Base-by-base conservation (phyloP, 176 grass and related monocot genomes). In the Avena eriantha region DNA sequence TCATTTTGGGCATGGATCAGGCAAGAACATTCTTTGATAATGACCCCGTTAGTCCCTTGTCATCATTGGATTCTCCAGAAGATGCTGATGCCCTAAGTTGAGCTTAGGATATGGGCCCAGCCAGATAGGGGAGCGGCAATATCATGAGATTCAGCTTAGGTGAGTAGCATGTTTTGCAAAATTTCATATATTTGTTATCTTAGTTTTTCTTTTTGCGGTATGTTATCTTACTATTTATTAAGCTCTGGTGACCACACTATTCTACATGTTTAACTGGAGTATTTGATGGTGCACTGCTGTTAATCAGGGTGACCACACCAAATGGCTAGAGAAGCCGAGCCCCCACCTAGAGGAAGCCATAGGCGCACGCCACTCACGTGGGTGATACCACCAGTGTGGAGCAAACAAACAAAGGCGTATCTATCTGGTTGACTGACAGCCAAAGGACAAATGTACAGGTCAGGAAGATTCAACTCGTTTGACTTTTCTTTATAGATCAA, bases 321-420 rank as follows among this genome's bases (percentile, higher is more conserved):
- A 74, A 3, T 50, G 29, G 72, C 46, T 75, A 29, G 46, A 75
- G 71, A 49, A 75, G 76, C 18, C 49, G 6, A 8, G 5, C 33
- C 33, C 53, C 11, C 23, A 79, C 54, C 77, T 34, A 43, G 35
- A 79, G 21, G 36, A 39, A 39, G n/a, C 57, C 58, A 13, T 64
- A 65, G 58, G 13, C 59, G 78, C 78, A 80, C 57, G 78, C 57
- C 39, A 29, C 4, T 64, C 57, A 64, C 78, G 39, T 64, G 57
- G 36, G 3, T 10, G 7, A 75, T 75, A 50, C 50, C 6, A 14
- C 22, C 47, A 53, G 73, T 53, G 14, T 76, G 15, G 65, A 36
- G 65, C 31, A 18, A 29, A 18, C 31, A 18, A 29, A 18, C 23
- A 17, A 76, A 51, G 51, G 47, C 31, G 47, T 26, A 76, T 51